A percentile compares a stretch with the other conserved stretches of the same genome.
phyloP scores from a whole-genome alignment of 2,329 filamentous ascomycete species.

The Fusarium decemcellulare region DNA sequence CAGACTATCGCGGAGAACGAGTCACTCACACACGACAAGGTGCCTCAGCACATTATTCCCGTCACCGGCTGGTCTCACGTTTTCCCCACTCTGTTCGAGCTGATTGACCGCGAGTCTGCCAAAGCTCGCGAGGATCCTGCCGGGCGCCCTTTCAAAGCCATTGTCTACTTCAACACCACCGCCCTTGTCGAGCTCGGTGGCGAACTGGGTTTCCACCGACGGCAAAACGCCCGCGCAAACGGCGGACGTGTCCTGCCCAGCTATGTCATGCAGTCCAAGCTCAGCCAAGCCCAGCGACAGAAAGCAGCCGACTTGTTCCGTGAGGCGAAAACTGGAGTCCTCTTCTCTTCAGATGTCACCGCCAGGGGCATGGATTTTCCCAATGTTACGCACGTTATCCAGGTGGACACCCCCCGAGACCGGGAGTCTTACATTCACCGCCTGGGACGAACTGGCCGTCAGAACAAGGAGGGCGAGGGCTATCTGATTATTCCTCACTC shows the following conservation, averaged over 20 bases:
- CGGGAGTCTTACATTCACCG: conserved; percentile 84
- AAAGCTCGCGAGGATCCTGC: conserved; percentile 56
- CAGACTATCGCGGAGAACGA: conserved; percentile 90
- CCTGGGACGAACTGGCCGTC: conserved; percentile 82
- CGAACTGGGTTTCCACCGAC: conserved; percentile 62
- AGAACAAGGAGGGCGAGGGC: conserved; percentile 79
- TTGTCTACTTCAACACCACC: conserved; percentile 90
- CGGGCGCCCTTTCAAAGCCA: conserved; percentile 87
- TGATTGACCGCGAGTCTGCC: conserved; percentile 74
- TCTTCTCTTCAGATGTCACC: conserved; percentile 85
- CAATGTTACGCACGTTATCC: conserved; percentile 83
- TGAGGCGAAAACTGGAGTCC: conserved; percentile 69
- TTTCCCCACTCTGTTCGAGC: conserved; percentile 82
- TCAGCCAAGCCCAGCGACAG: conserved; percentile 80
- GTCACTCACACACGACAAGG: conserved; percentile 84
- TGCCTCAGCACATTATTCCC: conserved; percentile 83
- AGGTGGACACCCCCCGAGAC: conserved; percentile 75
- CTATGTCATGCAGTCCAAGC: conserved; percentile 79
- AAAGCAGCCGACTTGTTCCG: conserved; percentile 81
- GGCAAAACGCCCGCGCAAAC: conserved; percentile 56
- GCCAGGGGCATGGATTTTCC: conserved; percentile 89
- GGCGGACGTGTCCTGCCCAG: conserved; percentile 57
- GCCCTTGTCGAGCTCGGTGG: conserved; percentile 77
- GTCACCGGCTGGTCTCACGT: conserved; percentile 81
- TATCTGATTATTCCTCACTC: conserved; percentile 74